Conservation (phyloP, 225 moss, liverwort and hornwort genomes). For the Anthoceros angustus region DNA sequence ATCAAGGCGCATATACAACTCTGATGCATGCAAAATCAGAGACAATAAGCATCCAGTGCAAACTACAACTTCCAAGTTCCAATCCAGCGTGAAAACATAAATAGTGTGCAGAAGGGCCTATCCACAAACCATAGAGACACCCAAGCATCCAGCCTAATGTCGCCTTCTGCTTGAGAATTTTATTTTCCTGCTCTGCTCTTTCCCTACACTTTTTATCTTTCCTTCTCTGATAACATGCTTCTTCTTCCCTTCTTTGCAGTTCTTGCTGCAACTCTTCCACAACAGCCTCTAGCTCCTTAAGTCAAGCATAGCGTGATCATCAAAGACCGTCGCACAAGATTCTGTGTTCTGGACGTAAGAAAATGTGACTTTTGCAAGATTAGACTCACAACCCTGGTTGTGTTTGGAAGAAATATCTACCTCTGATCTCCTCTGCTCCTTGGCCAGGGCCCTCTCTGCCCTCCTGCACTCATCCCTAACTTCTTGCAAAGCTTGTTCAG, state of each 20-base stretch:
- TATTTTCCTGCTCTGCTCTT: slow-evolving; percentile 42
- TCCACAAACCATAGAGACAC: slow-evolving; percentile 43
- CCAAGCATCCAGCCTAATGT: slow-evolving; percentile 76
- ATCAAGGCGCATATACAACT: slow-evolving; percentile 49
- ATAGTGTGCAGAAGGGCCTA: background rate
- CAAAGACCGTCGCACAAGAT: background rate
- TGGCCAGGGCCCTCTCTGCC: slow-evolving; percentile 10
- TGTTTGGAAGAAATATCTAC: slow-evolving; percentile 5
- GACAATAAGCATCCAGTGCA: background rate
- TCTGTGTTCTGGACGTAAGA: background rate
- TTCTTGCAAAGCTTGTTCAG: slow-evolving; percentile 28
- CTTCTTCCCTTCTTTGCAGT: background rate
- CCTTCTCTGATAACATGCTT: slow-evolving; percentile 15
- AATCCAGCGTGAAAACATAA: background rate
- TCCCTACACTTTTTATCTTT: slow-evolving; percentile 39
- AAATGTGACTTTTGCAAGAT: background rate
- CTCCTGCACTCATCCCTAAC: slow-evolving; percentile 10
- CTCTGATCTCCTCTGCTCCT: slow-evolving; percentile 11
- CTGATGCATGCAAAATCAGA: slow-evolving; percentile 15
- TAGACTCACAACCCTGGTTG: background rate
- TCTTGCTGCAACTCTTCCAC: slow-evolving; percentile 42
- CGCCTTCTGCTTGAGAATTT: slow-evolving; percentile 45
- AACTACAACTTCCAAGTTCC: background rate
- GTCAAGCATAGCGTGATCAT: background rate
- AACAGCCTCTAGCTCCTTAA: slow-evolving; percentile 39